Base-by-base conservation (phyloP, 164 flowering plant genomes). In the Annona squamosa region DNA sequence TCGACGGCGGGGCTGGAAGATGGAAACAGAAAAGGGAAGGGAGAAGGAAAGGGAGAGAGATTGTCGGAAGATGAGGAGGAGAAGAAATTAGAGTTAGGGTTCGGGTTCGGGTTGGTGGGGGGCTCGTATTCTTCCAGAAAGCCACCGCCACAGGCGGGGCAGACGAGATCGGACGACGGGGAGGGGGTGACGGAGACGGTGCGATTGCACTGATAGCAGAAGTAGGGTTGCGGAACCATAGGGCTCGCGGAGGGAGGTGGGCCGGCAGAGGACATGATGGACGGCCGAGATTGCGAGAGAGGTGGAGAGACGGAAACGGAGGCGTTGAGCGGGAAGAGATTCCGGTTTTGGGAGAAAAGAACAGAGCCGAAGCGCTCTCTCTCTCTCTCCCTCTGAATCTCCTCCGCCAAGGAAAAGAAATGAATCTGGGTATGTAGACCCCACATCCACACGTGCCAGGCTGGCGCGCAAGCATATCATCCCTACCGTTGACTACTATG, bases 41-140 rank as follows among this genome's bases (percentile, higher is more conserved):
- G 70, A 45, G 74, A 67, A 37, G 81, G 71, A 3, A 77, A 70
- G 57, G 65, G 41, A 44, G 9, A 16, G 79, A 59, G 73, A 73
- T 61, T 48, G 71, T 52, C 59, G 9, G 59, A 52, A 16, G 59
- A 52, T 19, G 19, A 19, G 26, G 44, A 26, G 46, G 52, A 67
- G n/a, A 79, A 46, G 74, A 74, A 59, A 70, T 26, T 73, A 0
- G 84, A 84, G 52, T 68, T 75, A 73, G 94, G 85, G 78, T 69
- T 80, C 56, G 90, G 87, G 78, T 71, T 61, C 1, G 84, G 85
- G 48, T 70, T 77, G 75, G 59, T 52, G 59, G 19, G 65, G 37
- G 37, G 37, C 5, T 92, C 96, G 71, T 48, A 42, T 77, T 94
- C 98, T 78, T 94, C 98, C 46, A 94, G 79, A 63, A 94, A 94